Base-by-base conservation (phyloP, 2,329 filamentous ascomycete species). In the Arthrobotrys sinensis region DNA sequence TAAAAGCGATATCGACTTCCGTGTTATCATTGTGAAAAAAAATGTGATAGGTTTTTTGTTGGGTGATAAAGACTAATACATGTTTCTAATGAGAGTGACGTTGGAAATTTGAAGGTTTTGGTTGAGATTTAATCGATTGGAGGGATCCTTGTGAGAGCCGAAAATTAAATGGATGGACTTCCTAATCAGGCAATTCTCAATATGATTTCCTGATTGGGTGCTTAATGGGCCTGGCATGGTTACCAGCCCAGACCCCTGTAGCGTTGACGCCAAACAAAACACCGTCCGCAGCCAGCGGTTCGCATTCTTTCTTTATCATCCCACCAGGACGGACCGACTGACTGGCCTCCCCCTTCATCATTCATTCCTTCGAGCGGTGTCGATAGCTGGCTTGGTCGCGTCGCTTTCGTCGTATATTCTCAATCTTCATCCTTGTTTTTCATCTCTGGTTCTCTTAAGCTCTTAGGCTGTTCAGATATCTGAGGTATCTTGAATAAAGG, bases 1-100 rank as follows among this genome's bases (percentile, higher is more conserved):
- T 21, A 63, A 38, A 14, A 77, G 73, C n/a, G 53, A 60, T 38
- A 67, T 55, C 24, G 67, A 46, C 62, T 67, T 78, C 63, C 75
- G 45, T 10, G 67, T 71, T 46, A 78, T 78, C 75, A 72, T 78
- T 19, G 38, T 52, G 57, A 11, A 28, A 24, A 28, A 24, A 38
- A 28, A 38, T 57, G 14, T 32, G 48, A 45, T 48, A 36, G 24
- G 34, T 6, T 8, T 34, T 8, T 3, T 1, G 19, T 36, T 48
- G n/a, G 66, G 32, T 34, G 21, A 60, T 24, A 14, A 16, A 12
- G 8, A 38, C 12, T 38, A 38, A 12, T 38, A 2, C 24, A 28
- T 28, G 24, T 2, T 52, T 12, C n/a, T 4, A 28, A 50, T 11
- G 46, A 50, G 4, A 24, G 48, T 53, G 50, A 34, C n/a, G 50